Evolutionary conservation across 306 rosid genomes (phyloP).

Genomic region (Myrica gale): DNA sequence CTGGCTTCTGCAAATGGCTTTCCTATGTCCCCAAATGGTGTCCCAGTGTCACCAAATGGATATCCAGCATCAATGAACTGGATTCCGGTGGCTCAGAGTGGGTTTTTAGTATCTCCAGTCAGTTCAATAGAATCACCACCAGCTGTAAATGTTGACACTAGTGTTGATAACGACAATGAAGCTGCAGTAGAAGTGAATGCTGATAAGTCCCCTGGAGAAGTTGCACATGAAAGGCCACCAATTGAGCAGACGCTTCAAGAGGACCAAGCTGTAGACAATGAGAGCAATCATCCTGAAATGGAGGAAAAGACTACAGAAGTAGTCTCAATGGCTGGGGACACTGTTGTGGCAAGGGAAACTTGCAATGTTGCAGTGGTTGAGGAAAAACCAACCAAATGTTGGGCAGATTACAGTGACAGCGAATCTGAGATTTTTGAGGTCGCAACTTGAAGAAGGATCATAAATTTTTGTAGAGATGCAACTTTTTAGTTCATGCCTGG

Average conservation of each 20-base stretch:
- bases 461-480: constrained; percentile 14
- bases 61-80: constrained; percentile 47
- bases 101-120: constrained; percentile 50
- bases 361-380: constrained; percentile 35
- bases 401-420: constrained; percentile 93
- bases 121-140: constrained; percentile 48
- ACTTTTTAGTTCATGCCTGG: constrained; percentile 15
- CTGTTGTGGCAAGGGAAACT: constrained; percentile 34
- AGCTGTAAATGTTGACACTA: constrained; percentile 34
- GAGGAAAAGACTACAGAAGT: constrained; percentile 50
- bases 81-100: constrained; percentile 51
- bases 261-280: constrained; percentile 39
- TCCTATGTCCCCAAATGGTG: constrained; percentile 55
- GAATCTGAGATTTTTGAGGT: constrained; percentile 69
- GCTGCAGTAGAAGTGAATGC: constrained; percentile 33
- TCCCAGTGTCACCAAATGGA: constrained; percentile 55
- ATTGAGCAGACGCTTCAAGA: constrained; percentile 45
- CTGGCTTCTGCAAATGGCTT: constrained; percentile 54
- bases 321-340: constrained; percentile 29
- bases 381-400: constrained; percentile 58
- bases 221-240: constrained; percentile 38
- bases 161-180: constrained; percentile 38
- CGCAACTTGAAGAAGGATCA: constrained; percentile 48
- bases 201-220: constrained; percentile 38
- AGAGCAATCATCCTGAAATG: constrained; percentile 22